Conservation (phyloP, 306 rosid genomes). For the Crotalaria pallida region DNA sequence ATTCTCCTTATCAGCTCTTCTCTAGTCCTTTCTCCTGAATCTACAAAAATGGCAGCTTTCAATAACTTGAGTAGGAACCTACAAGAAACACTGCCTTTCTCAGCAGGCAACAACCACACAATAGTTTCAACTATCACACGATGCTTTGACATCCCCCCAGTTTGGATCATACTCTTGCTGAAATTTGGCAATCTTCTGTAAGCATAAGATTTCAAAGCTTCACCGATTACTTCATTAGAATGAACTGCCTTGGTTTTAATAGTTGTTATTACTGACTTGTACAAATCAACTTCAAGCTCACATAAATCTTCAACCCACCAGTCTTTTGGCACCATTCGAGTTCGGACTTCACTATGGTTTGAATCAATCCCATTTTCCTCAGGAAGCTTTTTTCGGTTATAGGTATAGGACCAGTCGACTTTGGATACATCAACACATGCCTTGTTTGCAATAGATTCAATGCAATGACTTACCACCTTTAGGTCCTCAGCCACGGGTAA, state of each 20-base stretch:
- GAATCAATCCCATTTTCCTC: slow-evolving; percentile 72
- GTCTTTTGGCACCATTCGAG: slow-evolving; percentile 74
- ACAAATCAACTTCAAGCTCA: slow-evolving; percentile 85
- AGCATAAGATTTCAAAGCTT: slow-evolving; percentile 86
- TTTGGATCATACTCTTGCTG: slow-evolving; percentile 66
- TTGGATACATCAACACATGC: slow-evolving; percentile 71
- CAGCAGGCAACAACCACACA: slow-evolving; percentile 67
- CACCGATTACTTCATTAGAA: slow-evolving; percentile 75
- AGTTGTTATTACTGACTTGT: slow-evolving; percentile 49
- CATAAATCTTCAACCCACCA: slow-evolving; percentile 99
- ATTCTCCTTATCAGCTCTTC: slow-evolving; percentile 64
- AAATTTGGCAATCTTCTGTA: slow-evolving; percentile 76
- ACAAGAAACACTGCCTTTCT: slow-evolving; percentile 77
- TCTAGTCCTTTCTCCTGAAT: slow-evolving; percentile 47
- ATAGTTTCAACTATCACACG: slow-evolving; percentile 53
- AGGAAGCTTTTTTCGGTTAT: slow-evolving; percentile 74
- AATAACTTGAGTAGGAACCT: slow-evolving; percentile 73
- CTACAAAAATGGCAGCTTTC: slow-evolving; percentile 61
- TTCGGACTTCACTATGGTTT: slow-evolving; percentile 54
- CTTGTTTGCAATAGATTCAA: slow-evolving; percentile 71
- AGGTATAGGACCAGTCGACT: slow-evolving; percentile 93
- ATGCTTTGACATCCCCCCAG: slow-evolving; percentile 52
- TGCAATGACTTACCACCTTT: slow-evolving; percentile 66
- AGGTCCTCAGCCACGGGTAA: slow-evolving; percentile 61
- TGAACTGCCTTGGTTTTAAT: slow-evolving; percentile 52